Base-by-base conservation (phyloP, 768 basidiomycete genomes). In the Boletus insuetus region DNA sequence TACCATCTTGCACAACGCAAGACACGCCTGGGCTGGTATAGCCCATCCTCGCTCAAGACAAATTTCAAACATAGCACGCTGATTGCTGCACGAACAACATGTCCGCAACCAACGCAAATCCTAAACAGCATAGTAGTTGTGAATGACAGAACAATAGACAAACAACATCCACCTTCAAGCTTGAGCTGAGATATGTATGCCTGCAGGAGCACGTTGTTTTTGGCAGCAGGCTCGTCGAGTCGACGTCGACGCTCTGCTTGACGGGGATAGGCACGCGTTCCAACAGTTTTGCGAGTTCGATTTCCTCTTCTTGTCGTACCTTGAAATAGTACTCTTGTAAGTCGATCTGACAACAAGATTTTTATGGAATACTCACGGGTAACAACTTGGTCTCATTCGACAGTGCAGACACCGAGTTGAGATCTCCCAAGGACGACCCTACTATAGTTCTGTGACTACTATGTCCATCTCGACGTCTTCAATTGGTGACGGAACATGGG, bases 11-110 rank as follows among this genome's bases (percentile, higher is more conserved):
- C 94, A 98, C 54, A 99, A 74, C 56, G 94, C 89, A 29, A 98
- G 79, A 5, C 92, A 93, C 8, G 91, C 88, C 62, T 92, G 86
- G 0, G 96, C 94, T 0, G 95, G 93, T 1, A 89, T 80, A 3
- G 97, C 93, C 97, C 97, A 99, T n/a, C 95, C 95, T 41, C 94
- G 86, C 74, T 96, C 46, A 1, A 52, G 51, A 17, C 51, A 52
- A 1, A 52, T 46, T 16, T 52, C 51, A 22, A 52, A 46, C 19
- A 52, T 52, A 6, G 51, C 51, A 17, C 44, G 51, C 97, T 9
- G 94, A 97, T 65, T 99, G 97, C 55, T 94, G 92, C 3, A 99
- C 89, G 66, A 94, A 99, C 10, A 98, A 93, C 91, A 93, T 94
- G 61, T 93, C 51, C 14, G 51, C 51, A 19, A 52, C 51, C 51